A percentile compares a stretch with the other conserved stretches of the same genome.
Conservation (phyloP, 345 rosid species). For the Eucalyptus brandiana region DNA sequence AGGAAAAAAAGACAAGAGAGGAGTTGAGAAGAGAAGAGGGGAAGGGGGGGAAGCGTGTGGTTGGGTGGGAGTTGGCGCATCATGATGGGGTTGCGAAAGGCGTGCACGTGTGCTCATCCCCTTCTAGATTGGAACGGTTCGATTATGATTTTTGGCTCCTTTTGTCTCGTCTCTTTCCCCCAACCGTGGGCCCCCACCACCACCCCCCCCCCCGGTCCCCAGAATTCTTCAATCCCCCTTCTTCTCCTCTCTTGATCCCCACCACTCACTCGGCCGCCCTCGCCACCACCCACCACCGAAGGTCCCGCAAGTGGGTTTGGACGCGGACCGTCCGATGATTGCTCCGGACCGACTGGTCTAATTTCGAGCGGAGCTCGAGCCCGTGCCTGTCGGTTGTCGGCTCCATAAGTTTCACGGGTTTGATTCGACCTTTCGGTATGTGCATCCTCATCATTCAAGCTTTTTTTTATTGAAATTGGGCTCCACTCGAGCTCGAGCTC, state of each 20-base stretch:
- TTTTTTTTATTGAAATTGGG: not conserved
- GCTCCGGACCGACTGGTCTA: not conserved
- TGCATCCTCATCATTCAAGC: no score
- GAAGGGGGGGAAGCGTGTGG: not conserved
- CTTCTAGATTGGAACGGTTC: not conserved
- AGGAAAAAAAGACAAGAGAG: not conserved
- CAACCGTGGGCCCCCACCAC: no score
- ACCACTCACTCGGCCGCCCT: not conserved
- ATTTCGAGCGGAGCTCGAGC: not conserved
- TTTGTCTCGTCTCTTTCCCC: not conserved
- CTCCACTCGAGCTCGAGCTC: fast-evolving
- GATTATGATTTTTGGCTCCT: no score
- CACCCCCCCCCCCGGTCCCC: not conserved
- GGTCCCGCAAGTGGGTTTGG: not conserved
- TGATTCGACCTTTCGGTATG: fast-evolving
- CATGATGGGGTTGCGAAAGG: not conserved
- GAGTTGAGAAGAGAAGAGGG: not conserved
- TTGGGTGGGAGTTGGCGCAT: not conserved
- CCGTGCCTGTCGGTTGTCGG: not conserved
- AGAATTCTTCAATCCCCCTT: not conserved
- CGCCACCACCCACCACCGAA: not conserved
- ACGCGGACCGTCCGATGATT: not conserved
- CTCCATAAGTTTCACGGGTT: not conserved
- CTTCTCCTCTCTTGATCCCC: not conserved
- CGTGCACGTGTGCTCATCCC: not conserved